Evolutionary conservation across 139 green algal species (phyloP).

Genomic region (Picochlorum sp.): DNA sequence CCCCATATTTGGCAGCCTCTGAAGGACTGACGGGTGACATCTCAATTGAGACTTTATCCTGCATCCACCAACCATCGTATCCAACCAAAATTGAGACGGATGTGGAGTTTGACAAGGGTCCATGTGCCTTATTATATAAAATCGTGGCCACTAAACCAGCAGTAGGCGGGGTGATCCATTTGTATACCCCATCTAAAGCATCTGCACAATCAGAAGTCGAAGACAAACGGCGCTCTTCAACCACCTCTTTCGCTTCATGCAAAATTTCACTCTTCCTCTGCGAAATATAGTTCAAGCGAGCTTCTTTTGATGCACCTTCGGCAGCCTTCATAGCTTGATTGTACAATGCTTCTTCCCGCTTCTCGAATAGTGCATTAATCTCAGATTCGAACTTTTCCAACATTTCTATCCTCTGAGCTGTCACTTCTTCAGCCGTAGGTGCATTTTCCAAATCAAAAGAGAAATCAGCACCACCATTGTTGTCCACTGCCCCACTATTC

Average conservation of each 20-base stretch:
- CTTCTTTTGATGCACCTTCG: constrained; percentile 27
- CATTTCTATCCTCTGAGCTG: constrained; percentile 25
- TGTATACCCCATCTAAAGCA: constrained; percentile 23
- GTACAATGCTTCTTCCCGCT: constrained; percentile 47
- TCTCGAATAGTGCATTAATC: constrained; percentile 29
- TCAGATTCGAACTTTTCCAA: constrained; percentile 29
- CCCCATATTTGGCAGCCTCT: not conserved
- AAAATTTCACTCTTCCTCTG: constrained; percentile 4
- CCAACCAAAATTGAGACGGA: constrained; percentile 53
- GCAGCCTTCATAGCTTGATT: constrained; percentile 23
- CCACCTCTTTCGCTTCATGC: constrained; percentile 30
- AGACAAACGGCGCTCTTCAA: constrained; percentile 33
- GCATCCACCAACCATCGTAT: constrained; percentile 69
- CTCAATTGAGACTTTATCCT: constrained; percentile 16
- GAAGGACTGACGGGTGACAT: not conserved
- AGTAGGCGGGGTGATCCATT: constrained; percentile 30
- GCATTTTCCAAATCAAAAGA: constrained; percentile 39
- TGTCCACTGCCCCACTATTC: constrained; percentile 42
- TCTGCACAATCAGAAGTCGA: constrained; percentile 13
- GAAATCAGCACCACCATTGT: constrained; percentile 63
- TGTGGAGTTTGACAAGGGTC: constrained; percentile 8
- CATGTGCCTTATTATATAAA: constrained; percentile 43
- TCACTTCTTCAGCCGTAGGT: constrained; percentile 50
- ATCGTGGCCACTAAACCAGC: constrained; percentile 24
- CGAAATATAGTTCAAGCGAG: constrained; percentile 11